A percentile compares a stretch with the other conserved stretches of the same genome.
phyloP scores from a whole-genome alignment of 2,329 filamentous ascomycete genomes.

The Epicoccum nigrum region DNA sequence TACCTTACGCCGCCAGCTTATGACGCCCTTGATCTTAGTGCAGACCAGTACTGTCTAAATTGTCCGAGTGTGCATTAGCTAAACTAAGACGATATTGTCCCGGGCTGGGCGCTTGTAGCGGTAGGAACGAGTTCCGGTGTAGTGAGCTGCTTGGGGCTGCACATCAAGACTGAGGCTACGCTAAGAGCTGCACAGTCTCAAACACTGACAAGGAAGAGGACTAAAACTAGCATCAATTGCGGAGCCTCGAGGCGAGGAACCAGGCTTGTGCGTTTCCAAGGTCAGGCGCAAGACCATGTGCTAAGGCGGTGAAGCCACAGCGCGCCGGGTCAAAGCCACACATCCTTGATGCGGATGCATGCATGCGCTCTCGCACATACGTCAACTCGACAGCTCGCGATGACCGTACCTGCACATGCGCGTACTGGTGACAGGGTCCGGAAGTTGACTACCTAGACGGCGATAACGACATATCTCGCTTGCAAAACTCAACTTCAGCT shows the following conservation, averaged over 20 bases:
- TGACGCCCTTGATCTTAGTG: slow-evolving; percentile 5
- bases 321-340: slow-evolving; percentile 6
- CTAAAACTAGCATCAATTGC: neutral
- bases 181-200: neutral
- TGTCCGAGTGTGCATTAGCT: slow-evolving; percentile 6
- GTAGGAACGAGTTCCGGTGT: slow-evolving; percentile 4
- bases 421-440: too few species aligned
- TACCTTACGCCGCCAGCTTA: slow-evolving; percentile 4
- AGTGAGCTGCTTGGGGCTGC: slow-evolving; percentile 5
- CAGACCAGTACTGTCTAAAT: neutral
- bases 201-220: neutral
- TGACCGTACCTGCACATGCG: neutral
- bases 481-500: neutral
- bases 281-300: slow-evolving; percentile 1
- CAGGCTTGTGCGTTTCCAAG: neutral
- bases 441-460: too few species aligned
- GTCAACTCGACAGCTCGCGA: neutral
- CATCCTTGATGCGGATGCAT: neutral
- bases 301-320: slow-evolving; percentile 11
- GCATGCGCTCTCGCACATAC: neutral
- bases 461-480: neutral
- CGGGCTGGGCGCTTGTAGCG: slow-evolving; percentile 1
- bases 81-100: neutral
- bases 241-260: slow-evolving; percentile 3
- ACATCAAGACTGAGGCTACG: neutral